phyloP scores from a whole-genome alignment of 768 basidiomycete genomes.

The Rhodotorula diobovata region DNA sequence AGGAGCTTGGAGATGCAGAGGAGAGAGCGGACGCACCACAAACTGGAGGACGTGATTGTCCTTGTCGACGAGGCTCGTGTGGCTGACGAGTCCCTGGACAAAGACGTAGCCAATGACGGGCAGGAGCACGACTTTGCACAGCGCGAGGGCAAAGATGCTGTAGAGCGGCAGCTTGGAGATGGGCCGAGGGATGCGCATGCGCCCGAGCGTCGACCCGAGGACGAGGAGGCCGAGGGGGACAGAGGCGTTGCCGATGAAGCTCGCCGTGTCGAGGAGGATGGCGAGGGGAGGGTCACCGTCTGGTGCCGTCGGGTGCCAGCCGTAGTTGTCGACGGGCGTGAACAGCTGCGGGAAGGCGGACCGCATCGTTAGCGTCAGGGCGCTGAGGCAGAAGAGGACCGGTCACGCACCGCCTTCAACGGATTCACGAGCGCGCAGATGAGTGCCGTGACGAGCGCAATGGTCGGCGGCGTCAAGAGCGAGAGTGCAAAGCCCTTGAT shows the following conservation, averaged over 20 bases:
- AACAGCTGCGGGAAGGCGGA: background rate
- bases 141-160: conserved; percentile 57
- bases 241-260: conserved; percentile 60
- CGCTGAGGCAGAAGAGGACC: too few species aligned
- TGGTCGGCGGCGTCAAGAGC: conserved; percentile 51
- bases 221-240: conserved; percentile 63
- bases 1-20: too few species aligned
- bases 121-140: conserved; percentile 58
- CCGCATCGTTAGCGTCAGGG: fast-evolving
- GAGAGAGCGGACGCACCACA: conserved; percentile 49
- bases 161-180: conserved; percentile 51
- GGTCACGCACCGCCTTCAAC: conserved; percentile 43
- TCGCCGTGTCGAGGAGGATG: conserved; percentile 56
- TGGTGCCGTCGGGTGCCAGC: conserved; percentile 52
- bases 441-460: conserved; percentile 58
- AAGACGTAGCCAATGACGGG: conserved; percentile 63
- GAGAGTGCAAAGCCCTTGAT: conserved; percentile 3
- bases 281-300: conserved; percentile 66
- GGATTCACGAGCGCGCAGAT: conserved; percentile 57
- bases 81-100: conserved; percentile 53
- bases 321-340: background rate
- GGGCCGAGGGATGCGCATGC: conserved; percentile 23
- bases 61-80: conserved; percentile 52
- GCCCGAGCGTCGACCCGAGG: conserved; percentile 60
- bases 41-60: conserved; percentile 63